phyloP scores from a whole-genome alignment of 1,139 yeast genomes.

The Blastobotrys serpentis region DNA sequence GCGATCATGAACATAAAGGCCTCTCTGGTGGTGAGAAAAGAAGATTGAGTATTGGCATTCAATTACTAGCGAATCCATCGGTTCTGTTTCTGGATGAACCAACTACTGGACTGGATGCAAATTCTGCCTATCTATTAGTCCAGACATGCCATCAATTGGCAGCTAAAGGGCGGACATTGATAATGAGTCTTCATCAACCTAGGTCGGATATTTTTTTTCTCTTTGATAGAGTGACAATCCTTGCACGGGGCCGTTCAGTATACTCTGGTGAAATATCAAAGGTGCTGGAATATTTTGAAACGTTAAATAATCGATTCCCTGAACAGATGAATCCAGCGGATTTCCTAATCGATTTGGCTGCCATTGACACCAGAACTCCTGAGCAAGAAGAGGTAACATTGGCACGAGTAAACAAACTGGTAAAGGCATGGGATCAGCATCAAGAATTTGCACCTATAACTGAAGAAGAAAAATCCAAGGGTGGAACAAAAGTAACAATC shows the following conservation, averaged over 20 bases:
- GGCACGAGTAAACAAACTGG: constrained; percentile 48
- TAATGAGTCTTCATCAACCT: constrained; percentile 83
- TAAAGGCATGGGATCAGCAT: constrained; percentile 49
- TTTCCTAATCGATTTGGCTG: constrained; percentile 65
- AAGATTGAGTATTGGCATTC: constrained; percentile 74
- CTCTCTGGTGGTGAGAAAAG: constrained; percentile 86
- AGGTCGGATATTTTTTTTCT: constrained; percentile 68
- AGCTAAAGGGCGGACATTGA: constrained; percentile 64
- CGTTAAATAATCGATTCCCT: constrained; percentile 49
- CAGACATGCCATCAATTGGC: constrained; percentile 58
- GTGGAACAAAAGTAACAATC: constrained; percentile 18
- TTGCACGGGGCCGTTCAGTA: constrained; percentile 63
- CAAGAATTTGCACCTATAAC: constrained; percentile 9
- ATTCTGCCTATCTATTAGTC: constrained; percentile 67
- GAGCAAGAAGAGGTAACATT: constrained; percentile 47
- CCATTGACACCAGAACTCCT: constrained; percentile 54
- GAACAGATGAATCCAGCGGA: constrained; percentile 59
- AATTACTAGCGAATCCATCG: constrained; percentile 72
- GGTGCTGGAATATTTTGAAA: constrained; percentile 53
- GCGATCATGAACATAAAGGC: constrained; percentile 50
- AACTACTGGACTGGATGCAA: constrained; percentile 83
- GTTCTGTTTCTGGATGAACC: constrained; percentile 82
- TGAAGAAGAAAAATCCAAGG: neutral
- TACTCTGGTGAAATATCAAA: constrained; percentile 54
- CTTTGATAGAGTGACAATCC: constrained; percentile 69